These are phyloP conservation scores for Phytophthora cactorum DNA, from an alignment of 352 stramenopile genomes.

Conservation along the genomic window DNA sequence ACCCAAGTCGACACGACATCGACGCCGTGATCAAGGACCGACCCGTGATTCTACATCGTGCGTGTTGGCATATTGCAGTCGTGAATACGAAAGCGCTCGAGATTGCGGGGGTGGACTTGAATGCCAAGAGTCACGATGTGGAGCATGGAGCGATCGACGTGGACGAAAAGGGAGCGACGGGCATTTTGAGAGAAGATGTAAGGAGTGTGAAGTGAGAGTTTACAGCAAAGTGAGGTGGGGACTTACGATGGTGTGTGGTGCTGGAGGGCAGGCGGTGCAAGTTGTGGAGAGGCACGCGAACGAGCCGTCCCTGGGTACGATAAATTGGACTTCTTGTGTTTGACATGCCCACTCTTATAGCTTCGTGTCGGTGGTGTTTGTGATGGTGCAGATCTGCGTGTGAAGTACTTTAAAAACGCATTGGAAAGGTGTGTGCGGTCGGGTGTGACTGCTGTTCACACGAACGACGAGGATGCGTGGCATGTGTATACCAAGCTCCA, in stretches of 20 bases:
- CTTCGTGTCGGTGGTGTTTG: background rate
- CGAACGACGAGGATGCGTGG: conserved; percentile 86
- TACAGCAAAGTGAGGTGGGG: too few species aligned
- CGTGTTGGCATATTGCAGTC: conserved; percentile 90
- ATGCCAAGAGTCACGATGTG: conserved; percentile 36
- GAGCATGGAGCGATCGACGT: conserved; percentile 67
- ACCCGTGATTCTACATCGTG: conserved; percentile 86
- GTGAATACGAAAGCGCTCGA: conserved; percentile 89
- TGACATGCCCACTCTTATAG: background rate
- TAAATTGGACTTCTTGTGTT: background rate
- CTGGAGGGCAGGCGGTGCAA: conserved; percentile 54
- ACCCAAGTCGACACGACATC: conserved; percentile 78
- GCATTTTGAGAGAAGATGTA: conserved; percentile 76
- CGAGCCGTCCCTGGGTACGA: conserved; percentile 67
- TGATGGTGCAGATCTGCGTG: conserved; percentile 48
- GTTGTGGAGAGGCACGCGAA: conserved; percentile 76
- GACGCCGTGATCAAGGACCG: conserved; percentile 73
- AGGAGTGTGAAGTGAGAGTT: background rate
- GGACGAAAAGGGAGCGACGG: conserved; percentile 66
- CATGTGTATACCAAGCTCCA: conserved; percentile 85
- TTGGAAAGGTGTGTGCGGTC: conserved; percentile 72
- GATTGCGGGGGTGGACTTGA: conserved; percentile 58
- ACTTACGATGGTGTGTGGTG: background rate
- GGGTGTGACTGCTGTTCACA: conserved; percentile 87
- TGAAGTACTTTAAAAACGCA: conserved; percentile 65